A percentile compares a stretch with the other conserved stretches of the same genome.
phyloP scores from a whole-genome alignment of 352 stramenopile species.

The Pythium rhizo-oryzae region DNA sequence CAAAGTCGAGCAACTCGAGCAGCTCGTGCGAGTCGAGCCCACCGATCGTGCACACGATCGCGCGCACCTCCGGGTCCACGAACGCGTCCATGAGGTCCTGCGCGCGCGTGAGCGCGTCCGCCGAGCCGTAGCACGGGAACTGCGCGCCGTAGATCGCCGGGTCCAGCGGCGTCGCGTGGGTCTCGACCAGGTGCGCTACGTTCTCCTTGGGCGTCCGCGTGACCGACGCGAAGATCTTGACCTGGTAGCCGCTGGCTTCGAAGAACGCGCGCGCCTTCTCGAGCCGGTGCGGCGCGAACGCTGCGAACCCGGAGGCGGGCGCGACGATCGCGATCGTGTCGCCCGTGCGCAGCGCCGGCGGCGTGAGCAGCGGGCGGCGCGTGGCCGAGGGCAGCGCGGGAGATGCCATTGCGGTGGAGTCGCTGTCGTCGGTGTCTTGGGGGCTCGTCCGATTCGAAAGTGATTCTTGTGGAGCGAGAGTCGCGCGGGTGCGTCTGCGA shows the following conservation, averaged over 20 bases:
- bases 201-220: conserved; percentile 39
- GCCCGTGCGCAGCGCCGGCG: conserved; percentile 35
- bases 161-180: conserved; percentile 14
- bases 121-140: conserved; percentile 50
- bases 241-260: conserved; percentile 38
- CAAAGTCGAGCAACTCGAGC: conserved; percentile 65
- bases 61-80: conserved; percentile 36
- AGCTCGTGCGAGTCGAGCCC: conserved; percentile 65
- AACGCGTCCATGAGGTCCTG: conserved; percentile 62
- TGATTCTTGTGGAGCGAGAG: not conserved
- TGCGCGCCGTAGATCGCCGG: conserved; percentile 21
- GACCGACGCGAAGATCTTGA: conserved; percentile 56
- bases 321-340: conserved; percentile 61
- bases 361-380: conserved; percentile 6
- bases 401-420: not conserved
- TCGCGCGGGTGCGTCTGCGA: not conserved
- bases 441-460: not conserved
- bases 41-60: conserved; percentile 60
- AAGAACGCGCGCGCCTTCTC: conserved; percentile 39
- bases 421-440: not conserved
- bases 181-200: conserved; percentile 4
- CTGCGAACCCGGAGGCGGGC: conserved; percentile 46
- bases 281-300: conserved; percentile 46
- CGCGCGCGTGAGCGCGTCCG: conserved; percentile 43
- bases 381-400: not conserved